Evolutionary conservation across 805 yeast genomes (phyloP), one percentile per base, ranked within the genome.

Genomic region (Zygosaccharomyces lentus): DNA sequence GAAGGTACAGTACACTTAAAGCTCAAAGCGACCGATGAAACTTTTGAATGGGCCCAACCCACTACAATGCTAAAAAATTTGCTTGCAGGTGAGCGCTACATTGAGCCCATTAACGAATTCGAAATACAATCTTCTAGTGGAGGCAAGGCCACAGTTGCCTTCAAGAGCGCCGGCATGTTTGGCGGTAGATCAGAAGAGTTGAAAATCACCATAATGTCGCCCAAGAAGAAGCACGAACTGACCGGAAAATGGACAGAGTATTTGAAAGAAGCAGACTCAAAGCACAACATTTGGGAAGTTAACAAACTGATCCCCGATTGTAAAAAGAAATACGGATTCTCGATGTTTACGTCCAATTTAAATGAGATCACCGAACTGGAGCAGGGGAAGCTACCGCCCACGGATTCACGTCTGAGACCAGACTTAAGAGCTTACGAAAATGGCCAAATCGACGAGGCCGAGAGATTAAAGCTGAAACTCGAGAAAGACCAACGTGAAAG

Each of bases 11-110:
- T 84, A 3, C 75, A 73, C 37, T 69, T 93, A 31, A 71, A 72
- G 2, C 70, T 82, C 37, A 76, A 77, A 47, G 57, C 70, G 2
- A 74, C 82, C 0, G 89, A 87, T 1, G 96, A 87, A 56, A 54
- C 64, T 9, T 86, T 81, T 58, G 78, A 80, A 50, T 93, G 95
- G 91, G 62, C 72, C 16, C 90, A 82, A 53, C 97, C 99, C 6
- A 80, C 85, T 1, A 81, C 95, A 0, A 74, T 87, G 56, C 68
- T 93, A 56, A 83, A 91, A 57, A 91, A 91, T 61, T 74, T 93
- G 38, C 80, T 93, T 57, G 96, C 97, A 1, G 98, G 99, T 21
- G 99, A 93, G 58, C 85, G 88, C 63, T 93, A 90, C 64, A 73
- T 87, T 10, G 99, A 93, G 61, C 99, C 99, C 1, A 72, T 76